Percentiles rank a stretch among this genome's conserved stretches.
Conservation (phyloP, 306 rosid species). For the Heteromeles arbutifolia region DNA sequence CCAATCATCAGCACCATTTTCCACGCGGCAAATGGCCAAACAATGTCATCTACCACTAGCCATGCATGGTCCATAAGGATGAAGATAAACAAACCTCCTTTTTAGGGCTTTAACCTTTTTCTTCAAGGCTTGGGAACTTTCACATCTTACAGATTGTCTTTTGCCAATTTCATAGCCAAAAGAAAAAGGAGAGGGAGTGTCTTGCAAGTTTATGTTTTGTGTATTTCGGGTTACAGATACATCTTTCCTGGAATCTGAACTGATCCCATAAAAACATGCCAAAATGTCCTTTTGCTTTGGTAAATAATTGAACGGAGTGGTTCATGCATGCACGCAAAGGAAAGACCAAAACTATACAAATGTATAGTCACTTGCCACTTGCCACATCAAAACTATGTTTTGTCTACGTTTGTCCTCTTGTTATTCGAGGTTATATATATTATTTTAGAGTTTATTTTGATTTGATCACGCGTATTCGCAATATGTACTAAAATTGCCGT, state of each 20-base stretch:
- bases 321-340: not conserved
- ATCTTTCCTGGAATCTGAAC: not conserved
- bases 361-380: not conserved
- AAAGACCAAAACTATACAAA: not conserved
- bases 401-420: not conserved
- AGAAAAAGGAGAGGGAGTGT: not conserved
- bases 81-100: not conserved
- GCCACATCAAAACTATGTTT: not conserved
- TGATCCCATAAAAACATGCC: not conserved
- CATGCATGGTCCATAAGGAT: not conserved
- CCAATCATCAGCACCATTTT: not conserved
- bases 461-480: too few relatives aligned
- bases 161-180: not conserved
- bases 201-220: not conserved
- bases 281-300: not conserved
- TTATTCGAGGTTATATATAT: not conserved
- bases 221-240: not conserved
- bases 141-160: not conserved
- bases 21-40: not conserved
- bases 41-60: not conserved
- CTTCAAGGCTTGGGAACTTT: not conserved
- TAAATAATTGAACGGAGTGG: not conserved
- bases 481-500: too few relatives aligned
- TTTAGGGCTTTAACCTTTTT: not conserved
- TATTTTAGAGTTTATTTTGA: not conserved